phyloP scores from a whole-genome alignment of 495 filamentous ascomycete species.

The Penicillium parvum region DNA sequence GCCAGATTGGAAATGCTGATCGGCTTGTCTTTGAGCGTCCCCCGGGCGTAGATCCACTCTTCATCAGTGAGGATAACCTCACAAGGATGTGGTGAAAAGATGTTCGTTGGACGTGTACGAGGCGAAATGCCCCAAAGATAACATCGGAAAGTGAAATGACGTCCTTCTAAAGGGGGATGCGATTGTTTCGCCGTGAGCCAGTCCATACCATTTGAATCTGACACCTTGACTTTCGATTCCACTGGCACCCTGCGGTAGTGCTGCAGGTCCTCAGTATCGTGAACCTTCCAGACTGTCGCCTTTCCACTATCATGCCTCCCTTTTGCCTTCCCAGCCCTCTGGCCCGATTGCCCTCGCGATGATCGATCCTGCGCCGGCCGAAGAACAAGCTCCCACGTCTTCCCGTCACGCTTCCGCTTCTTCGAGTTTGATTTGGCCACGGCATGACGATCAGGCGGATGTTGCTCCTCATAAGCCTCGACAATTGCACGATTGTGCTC shows the following conservation, averaged over 20 bases:
- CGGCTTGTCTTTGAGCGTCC: not conserved
- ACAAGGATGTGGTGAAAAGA: conserved; percentile 4
- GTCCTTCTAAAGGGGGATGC: not conserved
- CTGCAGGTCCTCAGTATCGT: too few relatives aligned
- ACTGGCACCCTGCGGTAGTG: too few relatives aligned
- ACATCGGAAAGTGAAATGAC: conserved; percentile 5
- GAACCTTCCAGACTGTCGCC: too few relatives aligned
- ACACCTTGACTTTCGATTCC: not conserved
- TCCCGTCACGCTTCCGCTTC: conserved; percentile 4
- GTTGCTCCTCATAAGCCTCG: not conserved
- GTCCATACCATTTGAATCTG: not conserved
- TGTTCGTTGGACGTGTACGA: conserved; percentile 5
- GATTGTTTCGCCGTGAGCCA: not conserved
- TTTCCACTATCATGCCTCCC: too few relatives aligned
- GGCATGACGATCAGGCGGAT: not conserved
- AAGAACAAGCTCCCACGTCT: not conserved
- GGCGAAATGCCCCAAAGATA: conserved; percentile 4
- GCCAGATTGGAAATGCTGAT: conserved; percentile 2
- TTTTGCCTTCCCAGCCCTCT: too few relatives aligned
- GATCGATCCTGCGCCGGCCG: not conserved
- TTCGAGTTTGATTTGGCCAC: not conserved
- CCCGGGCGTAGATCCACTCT: not conserved
- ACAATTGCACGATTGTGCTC: not conserved
- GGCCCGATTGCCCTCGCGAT: not conserved
- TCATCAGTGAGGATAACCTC: conserved; percentile 2